Conservation (phyloP, 768 basidiomycete genomes). For the Myochromella boudieri region DNA sequence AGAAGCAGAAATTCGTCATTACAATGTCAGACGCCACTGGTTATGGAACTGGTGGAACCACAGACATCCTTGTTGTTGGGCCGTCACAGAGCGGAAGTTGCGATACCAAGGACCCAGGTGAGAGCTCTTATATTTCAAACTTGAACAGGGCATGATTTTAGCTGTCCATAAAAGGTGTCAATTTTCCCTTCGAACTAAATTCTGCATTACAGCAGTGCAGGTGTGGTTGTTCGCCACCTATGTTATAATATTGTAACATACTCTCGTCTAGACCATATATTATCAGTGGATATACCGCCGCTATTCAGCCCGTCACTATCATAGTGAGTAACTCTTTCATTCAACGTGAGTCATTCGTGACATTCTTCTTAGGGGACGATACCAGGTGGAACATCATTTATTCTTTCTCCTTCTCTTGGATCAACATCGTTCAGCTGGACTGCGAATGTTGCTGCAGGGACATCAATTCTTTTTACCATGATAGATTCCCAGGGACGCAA, state of each 20-base stretch:
- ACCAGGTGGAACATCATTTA: slow-evolving; percentile 56
- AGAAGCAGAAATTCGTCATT: slow-evolving; percentile 43
- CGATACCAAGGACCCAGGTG: slow-evolving; percentile 45
- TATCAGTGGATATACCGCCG: slow-evolving; percentile 44
- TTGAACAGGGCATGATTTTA: slow-evolving; percentile 1
- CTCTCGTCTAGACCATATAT: slow-evolving; percentile 38
- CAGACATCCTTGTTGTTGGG: slow-evolving; percentile 48
- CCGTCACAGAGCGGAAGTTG: slow-evolving; percentile 49
- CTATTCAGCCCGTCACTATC: slow-evolving; percentile 55
- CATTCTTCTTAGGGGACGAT: slow-evolving; percentile 49
- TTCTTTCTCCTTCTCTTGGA: slow-evolving; percentile 40
- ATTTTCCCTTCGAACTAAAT: slow-evolving; percentile 52
- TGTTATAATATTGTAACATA: background rate
- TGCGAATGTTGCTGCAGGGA: slow-evolving; percentile 57
- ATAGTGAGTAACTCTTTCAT: slow-evolving; percentile 33
- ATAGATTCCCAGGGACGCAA: slow-evolving; percentile 46
- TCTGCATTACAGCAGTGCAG: slow-evolving; percentile 60
- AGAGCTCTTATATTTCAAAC: slow-evolving; percentile 11
- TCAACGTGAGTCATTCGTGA: background rate
- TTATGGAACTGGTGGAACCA: slow-evolving; percentile 64
- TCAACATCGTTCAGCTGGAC: slow-evolving; percentile 50
- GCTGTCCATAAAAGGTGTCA: slow-evolving; percentile 24
- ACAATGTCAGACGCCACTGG: slow-evolving; percentile 75
- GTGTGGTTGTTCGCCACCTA: slow-evolving; percentile 31
- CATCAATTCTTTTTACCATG: slow-evolving; percentile 57